phyloP scores from a whole-genome alignment of 1,139 yeast genomes.

The Blastobotrys capitulatus region DNA sequence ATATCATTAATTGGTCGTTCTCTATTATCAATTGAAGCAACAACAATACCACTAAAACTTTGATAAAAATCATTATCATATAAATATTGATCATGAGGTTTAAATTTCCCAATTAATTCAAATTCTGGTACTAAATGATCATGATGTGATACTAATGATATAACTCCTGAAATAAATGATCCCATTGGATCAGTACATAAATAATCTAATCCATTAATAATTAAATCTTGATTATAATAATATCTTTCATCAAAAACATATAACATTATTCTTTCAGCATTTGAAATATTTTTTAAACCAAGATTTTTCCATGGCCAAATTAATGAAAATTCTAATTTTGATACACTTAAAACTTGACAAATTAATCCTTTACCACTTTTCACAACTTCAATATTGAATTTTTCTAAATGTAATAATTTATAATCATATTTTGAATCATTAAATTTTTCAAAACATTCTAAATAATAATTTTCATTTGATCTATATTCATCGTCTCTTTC shows the following conservation, averaged over 20 bases:
- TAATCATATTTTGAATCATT: not conserved
- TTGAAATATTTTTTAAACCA: not conserved
- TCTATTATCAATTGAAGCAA: not conserved
- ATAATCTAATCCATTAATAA: not conserved
- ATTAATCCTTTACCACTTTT: not conserved
- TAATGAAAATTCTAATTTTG: not conserved
- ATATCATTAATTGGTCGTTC: not conserved
- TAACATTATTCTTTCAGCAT: not conserved
- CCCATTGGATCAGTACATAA: not conserved
- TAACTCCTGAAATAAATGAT: not conserved
- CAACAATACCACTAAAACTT: not conserved
- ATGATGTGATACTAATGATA: not conserved
- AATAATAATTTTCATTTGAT: not conserved
- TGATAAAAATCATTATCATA: not conserved
- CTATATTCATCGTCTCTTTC: not conserved
- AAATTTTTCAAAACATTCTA: not conserved
- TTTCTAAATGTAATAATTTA: not conserved
- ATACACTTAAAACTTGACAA: not conserved
- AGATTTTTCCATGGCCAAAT: not conserved
- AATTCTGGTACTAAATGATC: not conserved
- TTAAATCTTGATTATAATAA: not conserved
- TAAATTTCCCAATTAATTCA: not conserved
- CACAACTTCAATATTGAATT: not conserved
- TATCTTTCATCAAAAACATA: not conserved
- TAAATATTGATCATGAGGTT: not conserved